Evolutionary conservation across 371 early-diverging fungal species (phyloP).

Genomic region (Mucor mucedo): DNA sequence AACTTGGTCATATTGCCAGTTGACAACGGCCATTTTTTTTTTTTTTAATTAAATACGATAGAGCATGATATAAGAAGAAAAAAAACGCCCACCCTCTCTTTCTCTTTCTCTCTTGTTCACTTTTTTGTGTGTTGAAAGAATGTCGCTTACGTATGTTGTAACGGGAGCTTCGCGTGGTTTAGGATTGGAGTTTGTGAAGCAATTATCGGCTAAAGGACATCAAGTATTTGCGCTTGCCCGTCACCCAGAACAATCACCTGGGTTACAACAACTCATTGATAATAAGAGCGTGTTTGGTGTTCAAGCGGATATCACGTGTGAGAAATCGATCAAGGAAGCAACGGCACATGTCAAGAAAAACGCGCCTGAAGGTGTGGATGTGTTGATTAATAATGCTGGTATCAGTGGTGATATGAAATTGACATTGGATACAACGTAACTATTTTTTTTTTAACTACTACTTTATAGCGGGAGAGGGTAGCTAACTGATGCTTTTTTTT

Average conservation of each 20-base stretch:
- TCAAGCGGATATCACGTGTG: conserved; percentile 27
- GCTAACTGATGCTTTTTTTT: no score
- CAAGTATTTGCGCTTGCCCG: conserved; percentile 44
- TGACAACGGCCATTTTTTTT: no score
- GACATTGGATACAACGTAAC: not conserved
- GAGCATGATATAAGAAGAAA: no score
- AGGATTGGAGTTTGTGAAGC: conserved; percentile 50
- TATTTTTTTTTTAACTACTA: not conserved
- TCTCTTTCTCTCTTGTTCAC: no score
- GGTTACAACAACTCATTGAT: conserved; percentile 27
- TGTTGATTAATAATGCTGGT: conserved; percentile 45
- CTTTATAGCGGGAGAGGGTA: no score
- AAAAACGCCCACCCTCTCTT: no score
- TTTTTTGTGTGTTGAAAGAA: not conserved
- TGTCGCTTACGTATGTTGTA: conserved; percentile 1
- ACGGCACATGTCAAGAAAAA: conserved; percentile 17
- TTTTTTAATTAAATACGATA: no score
- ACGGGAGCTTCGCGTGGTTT: conserved; percentile 51
- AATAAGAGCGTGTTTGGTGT: conserved; percentile 33
- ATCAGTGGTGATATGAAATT: conserved; percentile 13
- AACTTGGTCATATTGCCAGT: no score
- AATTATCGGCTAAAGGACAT: conserved; percentile 35
- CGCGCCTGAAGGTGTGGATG: conserved; percentile 35
- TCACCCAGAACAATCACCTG: conserved; percentile 29
- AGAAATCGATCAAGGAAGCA: conserved; percentile 36